Percentiles rank a stretch among this genome's conserved stretches.
phyloP scores from a whole-genome alignment of 108 stramenopile genomes.

The Pseudonitzschia multistriata region DNA sequence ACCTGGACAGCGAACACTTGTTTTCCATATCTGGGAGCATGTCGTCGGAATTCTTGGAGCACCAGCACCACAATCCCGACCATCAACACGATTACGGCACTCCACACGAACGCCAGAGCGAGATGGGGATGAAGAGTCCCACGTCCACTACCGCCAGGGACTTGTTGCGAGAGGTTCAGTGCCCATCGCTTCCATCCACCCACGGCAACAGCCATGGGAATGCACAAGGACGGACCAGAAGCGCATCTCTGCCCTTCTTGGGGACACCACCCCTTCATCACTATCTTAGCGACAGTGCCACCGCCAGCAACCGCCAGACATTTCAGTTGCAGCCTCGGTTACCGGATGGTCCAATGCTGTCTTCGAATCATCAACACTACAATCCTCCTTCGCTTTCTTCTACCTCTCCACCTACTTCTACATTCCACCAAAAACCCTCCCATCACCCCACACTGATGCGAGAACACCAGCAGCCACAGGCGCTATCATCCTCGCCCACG shows the following conservation, averaged over 20 bases:
- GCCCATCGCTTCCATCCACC: neutral
- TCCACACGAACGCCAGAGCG: neutral
- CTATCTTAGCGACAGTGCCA: neutral
- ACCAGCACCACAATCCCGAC: slow-evolving; percentile 1
- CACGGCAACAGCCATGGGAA: neutral
- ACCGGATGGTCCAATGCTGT: too few relatives aligned
- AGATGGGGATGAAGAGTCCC: neutral
- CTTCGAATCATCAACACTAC: neutral
- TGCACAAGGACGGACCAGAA: neutral
- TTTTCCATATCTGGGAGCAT: slow-evolving; percentile 12
- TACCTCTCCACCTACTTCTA: neutral
- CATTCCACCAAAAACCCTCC: neutral
- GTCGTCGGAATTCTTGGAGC: slow-evolving; percentile 1
- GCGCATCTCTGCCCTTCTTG: neutral
- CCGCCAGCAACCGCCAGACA: neutral
- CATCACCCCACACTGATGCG: neutral
- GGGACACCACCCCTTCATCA: neutral
- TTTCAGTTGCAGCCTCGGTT: neutral
- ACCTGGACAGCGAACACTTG: neutral
- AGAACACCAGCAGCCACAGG: neutral
- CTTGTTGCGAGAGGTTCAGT: slow-evolving; percentile 12
- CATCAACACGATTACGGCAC: neutral
- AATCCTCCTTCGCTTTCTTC: neutral
- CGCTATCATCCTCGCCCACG: neutral
- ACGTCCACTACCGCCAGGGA: slow-evolving; percentile 16